Base-by-base conservation (phyloP, 2,329 filamentous ascomycete species). In the Arthrobotrys sinensis region DNA sequence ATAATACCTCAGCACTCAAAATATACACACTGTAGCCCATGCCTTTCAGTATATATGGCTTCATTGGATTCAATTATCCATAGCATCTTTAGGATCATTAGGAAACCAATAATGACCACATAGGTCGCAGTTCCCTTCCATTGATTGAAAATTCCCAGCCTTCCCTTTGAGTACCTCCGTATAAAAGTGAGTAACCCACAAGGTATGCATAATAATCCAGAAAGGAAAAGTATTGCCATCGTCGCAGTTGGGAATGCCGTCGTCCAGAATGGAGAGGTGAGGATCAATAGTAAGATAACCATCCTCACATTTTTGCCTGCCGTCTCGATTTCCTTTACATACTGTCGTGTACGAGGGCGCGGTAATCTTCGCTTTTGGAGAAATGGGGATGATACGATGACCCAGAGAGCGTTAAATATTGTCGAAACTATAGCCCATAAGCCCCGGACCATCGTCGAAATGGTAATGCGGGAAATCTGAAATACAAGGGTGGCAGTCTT, bases 201-300 rank as follows among this genome's bases (percentile, higher is more conserved):
- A 2, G 52, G 50, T 28, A 62, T 24, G n/a, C 43, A 66, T 12
- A 60, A 24, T 1, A 77, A 28, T 6, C 60, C 60, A 0, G 46
- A 7, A 4, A 10, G 8, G 40, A 77, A 71, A 0, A 63, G 4
- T 16, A 62, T 7, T 11, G 53, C 28, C 43, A 65, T 70, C 0
- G 43, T 67, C 0, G 60, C 40, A 0, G 43, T 63, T 0, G 73
- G 73, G 34, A 77, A 77, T 36, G 73, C 66, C 0, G 73, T 50
- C 3, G 57, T 12, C 73, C 66, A 77, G 34, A 77, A 71, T 0
- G 46, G 32, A 10, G 73, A 71, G 8, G 60, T 77, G 14, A 53
- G 57, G 0, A 77, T 34, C 2, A 71, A 46, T 3, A 77, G 36
- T 3, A 62, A 5, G 14, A 60, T 62, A 7, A 71, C 7, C 6